Evolutionary conservation across 768 basidiomycete species (phyloP).

Genomic region (Gelatoporia subvermispora): DNA sequence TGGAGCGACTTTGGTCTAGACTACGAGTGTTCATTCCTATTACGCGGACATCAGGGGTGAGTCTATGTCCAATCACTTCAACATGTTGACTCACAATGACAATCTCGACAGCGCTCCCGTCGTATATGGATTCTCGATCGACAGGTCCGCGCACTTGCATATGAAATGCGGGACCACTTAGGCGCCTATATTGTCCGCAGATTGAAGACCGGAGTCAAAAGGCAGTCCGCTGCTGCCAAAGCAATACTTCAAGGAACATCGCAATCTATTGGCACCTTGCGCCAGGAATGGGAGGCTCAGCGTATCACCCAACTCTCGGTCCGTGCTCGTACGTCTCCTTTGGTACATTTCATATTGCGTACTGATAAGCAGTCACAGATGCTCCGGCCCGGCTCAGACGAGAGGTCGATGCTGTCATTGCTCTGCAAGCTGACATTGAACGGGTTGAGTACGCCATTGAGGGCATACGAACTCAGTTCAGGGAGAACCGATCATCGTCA

Average conservation of each 20-base stretch:
- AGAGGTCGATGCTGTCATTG: too few species aligned
- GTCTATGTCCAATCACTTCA: too few species aligned
- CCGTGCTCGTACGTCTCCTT: constrained; percentile 21
- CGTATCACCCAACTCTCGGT: constrained; percentile 25
- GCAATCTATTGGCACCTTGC: constrained; percentile 15
- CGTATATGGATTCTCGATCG: constrained; percentile 31
- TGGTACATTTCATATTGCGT: too few species aligned
- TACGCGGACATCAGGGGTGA: too few species aligned
- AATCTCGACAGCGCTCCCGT: too few species aligned
- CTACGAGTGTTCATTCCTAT: too few species aligned
- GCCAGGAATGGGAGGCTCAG: constrained; percentile 31
- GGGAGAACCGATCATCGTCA: constrained; percentile 27
- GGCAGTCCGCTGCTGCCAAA: constrained; percentile 1
- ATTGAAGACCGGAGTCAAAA: not conserved
- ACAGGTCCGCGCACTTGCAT: constrained; percentile 23
- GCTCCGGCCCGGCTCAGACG: too few species aligned
- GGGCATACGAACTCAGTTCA: constrained; percentile 17
- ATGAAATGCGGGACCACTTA: constrained; percentile 23
- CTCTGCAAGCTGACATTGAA: too few species aligned
- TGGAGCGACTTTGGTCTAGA: too few species aligned
- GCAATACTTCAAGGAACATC: constrained; percentile 13
- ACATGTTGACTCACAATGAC: too few species aligned
- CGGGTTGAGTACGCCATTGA: not conserved
- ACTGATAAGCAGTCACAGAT: too few species aligned
- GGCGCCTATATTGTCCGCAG: constrained; percentile 11